Evolutionary conservation across 441 rosid species (phyloP).

Genomic region (Corymbia calophylla): DNA sequence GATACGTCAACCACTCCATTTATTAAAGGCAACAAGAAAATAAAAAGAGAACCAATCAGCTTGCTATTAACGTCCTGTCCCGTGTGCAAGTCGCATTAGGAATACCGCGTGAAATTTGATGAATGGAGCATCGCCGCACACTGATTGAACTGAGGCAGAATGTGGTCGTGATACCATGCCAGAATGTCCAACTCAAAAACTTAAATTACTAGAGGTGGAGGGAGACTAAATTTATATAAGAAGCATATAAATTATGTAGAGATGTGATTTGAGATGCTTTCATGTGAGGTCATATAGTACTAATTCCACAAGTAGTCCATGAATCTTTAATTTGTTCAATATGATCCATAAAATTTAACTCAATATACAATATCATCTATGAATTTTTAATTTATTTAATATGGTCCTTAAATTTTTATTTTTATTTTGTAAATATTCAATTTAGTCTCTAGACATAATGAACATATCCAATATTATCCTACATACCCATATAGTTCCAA

Average conservation of each 20-base stretch:
- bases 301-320: no score
- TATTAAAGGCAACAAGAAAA: not conserved
- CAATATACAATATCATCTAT: accelerated
- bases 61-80: not conserved
- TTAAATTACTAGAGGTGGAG: not conserved
- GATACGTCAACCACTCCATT: not conserved
- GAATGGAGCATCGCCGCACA: not conserved
- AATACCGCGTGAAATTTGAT: not conserved
- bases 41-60: no score
- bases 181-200: not conserved
- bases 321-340: no score
- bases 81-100: not conserved
- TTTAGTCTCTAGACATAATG: not conserved
- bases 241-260: not conserved
- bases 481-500: accelerated
- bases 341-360: accelerated
- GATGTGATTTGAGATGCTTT: not conserved
- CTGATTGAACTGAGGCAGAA: not conserved
- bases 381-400: not conserved
- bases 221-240: not conserved
- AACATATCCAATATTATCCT: not conserved
- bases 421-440: not conserved
- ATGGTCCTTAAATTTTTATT: no score
- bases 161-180: not conserved
- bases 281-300: not conserved